Evolutionary conservation across 2,329 filamentous ascomycete genomes (phyloP), one percentile per base, ranked within the genome.

Genomic region (Ramularia collo-cygni): DNA sequence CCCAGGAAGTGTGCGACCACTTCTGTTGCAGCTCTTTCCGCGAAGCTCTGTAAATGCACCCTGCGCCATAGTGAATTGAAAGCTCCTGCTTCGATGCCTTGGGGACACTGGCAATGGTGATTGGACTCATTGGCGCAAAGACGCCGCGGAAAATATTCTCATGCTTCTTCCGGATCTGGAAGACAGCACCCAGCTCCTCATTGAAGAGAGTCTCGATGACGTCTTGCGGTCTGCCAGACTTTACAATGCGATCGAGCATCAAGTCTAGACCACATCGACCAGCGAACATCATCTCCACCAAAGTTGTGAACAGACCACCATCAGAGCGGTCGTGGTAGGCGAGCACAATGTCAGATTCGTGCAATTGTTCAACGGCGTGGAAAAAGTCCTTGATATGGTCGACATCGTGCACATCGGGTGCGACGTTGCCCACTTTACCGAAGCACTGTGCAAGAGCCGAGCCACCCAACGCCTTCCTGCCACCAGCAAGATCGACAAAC

Each of bases 261-360:
- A 96, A 72, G 52, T 93, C 85, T 19, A 87, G 75, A 46, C 90
- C 92, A 56, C 85, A 93, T 40, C 89, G 83, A 18, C 92, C 92
- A 21, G 92, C 90, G 61, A 96, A 96, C 79, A 94, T 93, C 92
- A 96, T 96, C 66, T 98, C 92, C 2, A 81, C 85, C 24, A 96
- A 68, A 4, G 90, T 89, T 1, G 90, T 92, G 59, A 96, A 77
- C 8, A 96, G 70, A 56, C 92, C 92, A 62, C 90, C 92, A 61
- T 96, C 90, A 0, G 88, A 95, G 33, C 85, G 77, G 64, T 96
- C 92, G 62, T 96, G 92, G 62, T 96, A 96, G 3, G 90, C 90
- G 15, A 96, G 76, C 8, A 96, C 89, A 43, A 85, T 75, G 16
- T 75, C 76, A 18, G 75, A 67, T 50, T 85, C 77, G 52, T 82